A percentile compares a stretch with the other conserved stretches of the same genome.
These are phyloP conservation scores for Sporothrix inflata DNA, from an alignment of 2,329 filamentous ascomycete species.

Conservation along the genomic window DNA sequence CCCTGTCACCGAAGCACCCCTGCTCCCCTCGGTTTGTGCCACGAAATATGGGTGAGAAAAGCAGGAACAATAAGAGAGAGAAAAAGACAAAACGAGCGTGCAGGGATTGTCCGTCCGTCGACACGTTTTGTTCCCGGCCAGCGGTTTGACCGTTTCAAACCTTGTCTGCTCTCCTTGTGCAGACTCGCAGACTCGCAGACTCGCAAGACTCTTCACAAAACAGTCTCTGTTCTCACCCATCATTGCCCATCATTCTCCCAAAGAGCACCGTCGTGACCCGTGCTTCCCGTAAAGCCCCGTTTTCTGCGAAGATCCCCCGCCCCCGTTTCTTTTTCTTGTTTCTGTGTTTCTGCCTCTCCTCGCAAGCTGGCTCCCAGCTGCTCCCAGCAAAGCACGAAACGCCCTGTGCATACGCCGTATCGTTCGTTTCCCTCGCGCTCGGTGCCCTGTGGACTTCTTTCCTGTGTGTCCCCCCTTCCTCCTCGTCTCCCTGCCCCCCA, in stretches of 20 bases:
- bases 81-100: neutral
- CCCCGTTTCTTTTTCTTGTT: constrained; percentile 11
- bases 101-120: neutral
- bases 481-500: constrained; percentile 1
- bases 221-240: neutral
- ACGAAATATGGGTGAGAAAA: neutral
- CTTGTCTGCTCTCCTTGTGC: neutral
- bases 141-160: neutral
- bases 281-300: constrained; percentile 8
- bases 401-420: neutral
- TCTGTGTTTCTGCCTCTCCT: neutral
- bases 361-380: neutral
- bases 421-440: neutral
- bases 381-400: neutral
- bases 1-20: neutral
- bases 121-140: constrained; percentile 5
- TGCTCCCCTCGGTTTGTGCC: neutral
- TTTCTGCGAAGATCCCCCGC: constrained; percentile 7
- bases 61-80: neutral
- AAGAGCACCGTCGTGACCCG: neutral
- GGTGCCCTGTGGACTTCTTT: neutral
- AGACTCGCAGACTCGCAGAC: neutral
- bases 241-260: neutral
- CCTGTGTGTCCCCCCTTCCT: neutral
- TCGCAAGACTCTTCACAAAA: neutral